Conservation (phyloP, 2,329 filamentous ascomycete genomes). For the Pseudonectria buxi region DNA sequence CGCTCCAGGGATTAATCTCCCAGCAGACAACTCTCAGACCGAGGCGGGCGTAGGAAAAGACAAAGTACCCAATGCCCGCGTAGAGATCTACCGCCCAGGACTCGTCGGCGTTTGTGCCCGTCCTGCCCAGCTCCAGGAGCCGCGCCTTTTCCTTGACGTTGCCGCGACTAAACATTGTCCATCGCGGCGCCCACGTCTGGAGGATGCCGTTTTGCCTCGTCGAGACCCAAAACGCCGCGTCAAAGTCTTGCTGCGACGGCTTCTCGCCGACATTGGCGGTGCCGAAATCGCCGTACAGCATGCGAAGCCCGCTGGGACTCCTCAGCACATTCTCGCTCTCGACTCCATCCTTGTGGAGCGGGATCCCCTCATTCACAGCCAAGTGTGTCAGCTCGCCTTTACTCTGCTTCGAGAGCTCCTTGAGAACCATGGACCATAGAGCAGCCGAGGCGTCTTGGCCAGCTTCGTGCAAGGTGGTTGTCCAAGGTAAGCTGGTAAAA, state of each 20-base stretch:
- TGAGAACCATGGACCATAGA: conserved; percentile 46
- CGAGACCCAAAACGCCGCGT: conserved; percentile 67
- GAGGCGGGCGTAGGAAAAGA: conserved; percentile 70
- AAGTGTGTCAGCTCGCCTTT: conserved; percentile 45
- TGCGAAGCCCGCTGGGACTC: conserved; percentile 62
- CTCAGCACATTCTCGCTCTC: conserved; percentile 61
- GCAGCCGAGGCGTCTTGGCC: conserved; percentile 16
- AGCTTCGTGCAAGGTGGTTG: conserved; percentile 24
- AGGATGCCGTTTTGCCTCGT: conserved; percentile 71
- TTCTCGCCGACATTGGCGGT: conserved; percentile 27
- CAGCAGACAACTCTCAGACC: conserved; percentile 74
- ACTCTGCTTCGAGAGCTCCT: conserved; percentile 35
- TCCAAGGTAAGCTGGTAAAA: conserved; percentile 41
- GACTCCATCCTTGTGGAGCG: conserved; percentile 30
- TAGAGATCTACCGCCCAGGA: conserved; percentile 71
- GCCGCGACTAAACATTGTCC: conserved; percentile 91
- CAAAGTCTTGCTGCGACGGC: conserved; percentile 48
- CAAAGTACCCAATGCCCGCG: conserved; percentile 90
- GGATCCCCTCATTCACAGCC: conserved; percentile 57
- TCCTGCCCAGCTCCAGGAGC: conserved; percentile 47
- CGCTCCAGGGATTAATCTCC: conserved; percentile 85
- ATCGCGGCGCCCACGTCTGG: conserved; percentile 81
- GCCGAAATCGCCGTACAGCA: conserved; percentile 71
- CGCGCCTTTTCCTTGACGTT: conserved; percentile 86
- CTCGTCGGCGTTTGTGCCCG: conserved; percentile 11